These are phyloP conservation scores for Tetracentron sinense DNA, from an alignment of 164 flowering plant species.

Conservation along the genomic window DNA sequence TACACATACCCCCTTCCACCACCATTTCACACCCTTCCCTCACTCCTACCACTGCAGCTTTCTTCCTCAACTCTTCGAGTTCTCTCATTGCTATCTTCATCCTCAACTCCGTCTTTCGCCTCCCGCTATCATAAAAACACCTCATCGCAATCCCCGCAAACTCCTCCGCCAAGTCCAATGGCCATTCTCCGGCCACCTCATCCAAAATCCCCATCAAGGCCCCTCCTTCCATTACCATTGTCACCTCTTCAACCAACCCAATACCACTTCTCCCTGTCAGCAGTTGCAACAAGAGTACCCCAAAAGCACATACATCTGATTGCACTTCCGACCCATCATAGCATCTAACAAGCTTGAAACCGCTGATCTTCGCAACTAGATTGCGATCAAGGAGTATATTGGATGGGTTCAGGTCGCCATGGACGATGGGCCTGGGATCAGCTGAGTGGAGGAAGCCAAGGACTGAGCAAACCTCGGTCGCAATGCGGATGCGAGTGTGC, in stretches of 20 bases:
- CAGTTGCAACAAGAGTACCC: slow-evolving; percentile 48
- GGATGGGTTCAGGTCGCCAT: slow-evolving; percentile 40
- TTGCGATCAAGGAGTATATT: slow-evolving; percentile 56
- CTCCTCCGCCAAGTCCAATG: slow-evolving; percentile 47
- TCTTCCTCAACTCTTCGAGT: slow-evolving; percentile 31
- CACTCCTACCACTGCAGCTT: slow-evolving; percentile 26
- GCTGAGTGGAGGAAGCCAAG: slow-evolving; percentile 49
- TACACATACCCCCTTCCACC: slow-evolving; percentile 1
- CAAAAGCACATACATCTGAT: slow-evolving; percentile 46
- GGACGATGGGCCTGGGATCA: slow-evolving; percentile 45
- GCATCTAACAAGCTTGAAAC: slow-evolving; percentile 21
- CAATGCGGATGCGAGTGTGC: slow-evolving; percentile 52
- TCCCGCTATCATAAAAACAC: slow-evolving; percentile 27
- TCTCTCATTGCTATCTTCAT: slow-evolving; percentile 25
- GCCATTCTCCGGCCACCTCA: slow-evolving; percentile 55
- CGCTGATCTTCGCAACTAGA: slow-evolving; percentile 44
- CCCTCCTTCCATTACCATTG: slow-evolving; percentile 11
- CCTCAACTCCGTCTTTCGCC: slow-evolving; percentile 8
- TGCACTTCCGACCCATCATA: slow-evolving; percentile 12
- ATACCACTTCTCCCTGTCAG: slow-evolving; percentile 47
- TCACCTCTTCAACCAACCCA: slow-evolving; percentile 28
- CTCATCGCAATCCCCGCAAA: slow-evolving; percentile 34
- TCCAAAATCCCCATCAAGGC: slow-evolving; percentile 31
- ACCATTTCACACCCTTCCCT: slow-evolving; percentile 10
- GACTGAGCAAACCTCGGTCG: slow-evolving; percentile 44